A percentile compares a stretch with the other conserved stretches of the same genome.
These are phyloP conservation scores for Ustilago lituana DNA, from an alignment of 1,284 basidiomycete genomes.

Conservation along the genomic window DNA sequence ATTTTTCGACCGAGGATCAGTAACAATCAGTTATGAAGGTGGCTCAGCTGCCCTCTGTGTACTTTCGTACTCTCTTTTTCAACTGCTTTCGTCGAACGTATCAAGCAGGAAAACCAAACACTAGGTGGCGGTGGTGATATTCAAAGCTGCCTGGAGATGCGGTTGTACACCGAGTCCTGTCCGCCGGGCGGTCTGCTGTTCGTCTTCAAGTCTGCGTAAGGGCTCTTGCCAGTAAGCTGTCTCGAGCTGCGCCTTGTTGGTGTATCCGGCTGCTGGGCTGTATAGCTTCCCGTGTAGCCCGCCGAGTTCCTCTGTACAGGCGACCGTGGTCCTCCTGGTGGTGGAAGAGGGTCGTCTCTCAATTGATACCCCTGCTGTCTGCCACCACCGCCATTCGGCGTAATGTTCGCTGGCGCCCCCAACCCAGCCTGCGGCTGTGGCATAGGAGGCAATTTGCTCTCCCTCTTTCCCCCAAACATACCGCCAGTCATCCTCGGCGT, in stretches of 20 bases:
- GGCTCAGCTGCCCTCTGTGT: too few species aligned
- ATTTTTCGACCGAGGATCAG: too few species aligned
- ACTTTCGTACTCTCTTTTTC: too few species aligned
- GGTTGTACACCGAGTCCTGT: conserved; percentile 16
- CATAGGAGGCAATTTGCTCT: conserved; percentile 24
- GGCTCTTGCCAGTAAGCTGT: conserved; percentile 11
- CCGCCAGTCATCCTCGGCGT: conserved; percentile 11
- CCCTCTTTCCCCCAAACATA: conserved; percentile 7
- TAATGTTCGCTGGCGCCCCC: not conserved
- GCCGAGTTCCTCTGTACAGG: conserved; percentile 10
- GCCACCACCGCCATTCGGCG: too few species aligned
- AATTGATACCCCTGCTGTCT: conserved; percentile 27
- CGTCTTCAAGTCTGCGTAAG: conserved; percentile 14
- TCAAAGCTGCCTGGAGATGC: conserved; percentile 32
- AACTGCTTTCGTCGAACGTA: too few species aligned
- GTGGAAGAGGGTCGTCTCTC: conserved; percentile 16
- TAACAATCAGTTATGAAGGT: too few species aligned
- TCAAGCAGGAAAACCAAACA: too few species aligned
- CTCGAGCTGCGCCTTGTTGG: conserved; percentile 30
- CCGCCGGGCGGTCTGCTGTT: conserved; percentile 9
- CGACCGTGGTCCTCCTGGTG: conserved; percentile 4
- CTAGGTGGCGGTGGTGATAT: too few species aligned
- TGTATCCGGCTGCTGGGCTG: conserved; percentile 15
- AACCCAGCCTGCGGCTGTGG: conserved; percentile 12
- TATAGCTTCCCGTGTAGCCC: not conserved